These are phyloP conservation scores for Diplocarpon rosae DNA, from an alignment of 2,329 filamentous ascomycete species.

Conservation along the genomic window DNA sequence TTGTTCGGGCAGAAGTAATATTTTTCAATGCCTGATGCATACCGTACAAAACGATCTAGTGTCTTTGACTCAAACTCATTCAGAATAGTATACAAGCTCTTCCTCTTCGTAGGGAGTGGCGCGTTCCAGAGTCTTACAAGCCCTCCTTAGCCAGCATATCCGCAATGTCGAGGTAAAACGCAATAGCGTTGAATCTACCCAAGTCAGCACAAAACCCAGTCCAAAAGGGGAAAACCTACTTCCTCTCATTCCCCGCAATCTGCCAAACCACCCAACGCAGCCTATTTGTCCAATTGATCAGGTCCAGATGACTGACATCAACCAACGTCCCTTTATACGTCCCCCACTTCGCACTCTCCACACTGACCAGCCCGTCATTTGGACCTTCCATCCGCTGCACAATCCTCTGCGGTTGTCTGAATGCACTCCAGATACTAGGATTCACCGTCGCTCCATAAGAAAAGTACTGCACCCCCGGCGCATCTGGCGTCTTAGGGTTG, in stretches of 20 bases:
- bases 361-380: slow-evolving; percentile 59
- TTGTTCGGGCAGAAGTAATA: too few relatives aligned
- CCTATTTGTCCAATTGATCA: slow-evolving; percentile 59
- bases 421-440: slow-evolving; percentile 55
- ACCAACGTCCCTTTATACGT: slow-evolving; percentile 52
- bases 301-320: slow-evolving; percentile 50
- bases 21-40: too few relatives aligned
- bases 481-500: slow-evolving; percentile 46
- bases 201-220: slow-evolving; percentile 7
- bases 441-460: slow-evolving; percentile 47
- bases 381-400: slow-evolving; percentile 42
- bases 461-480: slow-evolving; percentile 44
- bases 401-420: slow-evolving; percentile 41
- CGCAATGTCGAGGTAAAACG: slow-evolving; percentile 54
- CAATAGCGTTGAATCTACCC: slow-evolving; percentile 52
- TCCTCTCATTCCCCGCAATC: slow-evolving; percentile 39
- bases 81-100: too few relatives aligned
- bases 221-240: slow-evolving; percentile 31
- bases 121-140: slow-evolving; percentile 11
- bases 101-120: too few relatives aligned
- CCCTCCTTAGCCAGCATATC: slow-evolving; percentile 65
- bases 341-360: slow-evolving; percentile 50
- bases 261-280: slow-evolving; percentile 44
- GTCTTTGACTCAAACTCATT: too few relatives aligned
- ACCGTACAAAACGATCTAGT: too few relatives aligned